Conservation (phyloP, 352 stramenopile species). For the Plasmopara halstedii region DNA sequence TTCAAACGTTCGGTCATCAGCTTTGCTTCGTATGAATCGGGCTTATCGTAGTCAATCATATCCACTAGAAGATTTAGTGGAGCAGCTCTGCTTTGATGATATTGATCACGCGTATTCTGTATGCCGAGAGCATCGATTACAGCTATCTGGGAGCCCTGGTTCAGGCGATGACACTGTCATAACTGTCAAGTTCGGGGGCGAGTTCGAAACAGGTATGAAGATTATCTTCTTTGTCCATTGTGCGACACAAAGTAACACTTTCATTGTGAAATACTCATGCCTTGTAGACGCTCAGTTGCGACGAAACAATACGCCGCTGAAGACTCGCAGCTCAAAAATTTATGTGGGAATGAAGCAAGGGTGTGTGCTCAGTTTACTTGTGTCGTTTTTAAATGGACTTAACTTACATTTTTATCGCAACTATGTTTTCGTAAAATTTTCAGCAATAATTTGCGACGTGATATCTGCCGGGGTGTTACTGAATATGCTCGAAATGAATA, state of each 20-base stretch:
- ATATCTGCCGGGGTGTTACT: constrained; percentile 76
- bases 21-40: constrained; percentile 75
- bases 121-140: constrained; percentile 60
- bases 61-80: constrained; percentile 49
- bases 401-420: background rate
- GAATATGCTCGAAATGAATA: constrained; percentile 71
- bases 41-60: constrained; percentile 65
- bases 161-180: constrained; percentile 33
- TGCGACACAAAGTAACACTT: background rate
- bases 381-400: background rate
- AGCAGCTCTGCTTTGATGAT: constrained; percentile 77
- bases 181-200: constrained; percentile 65
- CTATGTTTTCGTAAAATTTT: background rate
- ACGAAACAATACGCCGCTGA: constrained; percentile 56
- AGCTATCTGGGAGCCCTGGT: constrained; percentile 36
- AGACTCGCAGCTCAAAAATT: constrained; percentile 44
- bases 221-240: background rate
- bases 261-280: constrained; percentile 1
- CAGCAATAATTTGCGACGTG: constrained; percentile 55
- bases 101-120: constrained; percentile 59
- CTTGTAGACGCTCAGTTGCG: constrained; percentile 52
- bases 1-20: constrained; percentile 58
- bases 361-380: constrained; percentile 21
- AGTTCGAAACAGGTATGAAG: constrained; percentile 65
- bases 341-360: constrained; percentile 79